Evolutionary conservation across 306 rosid genomes (phyloP).

Genomic region (Styphnolobium japonicum): DNA sequence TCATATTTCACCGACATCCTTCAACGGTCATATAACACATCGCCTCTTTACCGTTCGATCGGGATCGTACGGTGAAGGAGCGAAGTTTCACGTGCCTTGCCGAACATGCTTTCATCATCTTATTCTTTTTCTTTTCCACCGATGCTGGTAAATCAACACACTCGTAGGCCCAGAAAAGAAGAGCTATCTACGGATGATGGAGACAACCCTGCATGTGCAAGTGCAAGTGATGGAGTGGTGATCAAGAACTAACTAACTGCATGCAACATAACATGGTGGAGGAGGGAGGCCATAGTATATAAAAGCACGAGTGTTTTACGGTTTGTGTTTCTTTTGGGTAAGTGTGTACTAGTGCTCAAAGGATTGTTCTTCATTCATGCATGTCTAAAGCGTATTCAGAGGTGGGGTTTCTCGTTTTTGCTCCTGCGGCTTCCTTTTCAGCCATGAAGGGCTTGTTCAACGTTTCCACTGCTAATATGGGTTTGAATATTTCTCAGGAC

Average conservation of each 20-base stretch:
- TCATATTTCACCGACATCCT: constrained; percentile 66
- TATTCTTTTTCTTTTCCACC: constrained; percentile 18
- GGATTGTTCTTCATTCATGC: constrained; percentile 9
- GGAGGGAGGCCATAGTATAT: constrained; percentile 22
- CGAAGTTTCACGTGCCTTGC: neutral
- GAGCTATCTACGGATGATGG: neutral
- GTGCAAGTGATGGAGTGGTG: neutral
- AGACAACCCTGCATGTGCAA: neutral
- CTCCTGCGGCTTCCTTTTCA: constrained; percentile 31
- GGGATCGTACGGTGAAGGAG: constrained; percentile 39
- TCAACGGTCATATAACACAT: constrained; percentile 60
- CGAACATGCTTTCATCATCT: constrained; percentile 29
- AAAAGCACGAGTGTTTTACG: constrained; percentile 33
- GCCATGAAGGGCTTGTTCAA: constrained; percentile 56
- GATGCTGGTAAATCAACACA: constrained; percentile 41
- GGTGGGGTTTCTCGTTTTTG: constrained; percentile 45
- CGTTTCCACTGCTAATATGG: constrained; percentile 55
- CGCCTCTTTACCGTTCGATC: constrained; percentile 55
- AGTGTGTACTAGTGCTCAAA: constrained; percentile 5
- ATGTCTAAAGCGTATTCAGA: constrained; percentile 33
- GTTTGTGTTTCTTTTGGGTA: constrained; percentile 58
- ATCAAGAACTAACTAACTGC: too few relatives aligned
- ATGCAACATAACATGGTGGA: constrained; percentile 5
- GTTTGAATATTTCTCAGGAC: constrained; percentile 52
- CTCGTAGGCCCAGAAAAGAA: neutral